Conservation (phyloP, 495 filamentous ascomycete species). For the Cenococcum geophilum region DNA sequence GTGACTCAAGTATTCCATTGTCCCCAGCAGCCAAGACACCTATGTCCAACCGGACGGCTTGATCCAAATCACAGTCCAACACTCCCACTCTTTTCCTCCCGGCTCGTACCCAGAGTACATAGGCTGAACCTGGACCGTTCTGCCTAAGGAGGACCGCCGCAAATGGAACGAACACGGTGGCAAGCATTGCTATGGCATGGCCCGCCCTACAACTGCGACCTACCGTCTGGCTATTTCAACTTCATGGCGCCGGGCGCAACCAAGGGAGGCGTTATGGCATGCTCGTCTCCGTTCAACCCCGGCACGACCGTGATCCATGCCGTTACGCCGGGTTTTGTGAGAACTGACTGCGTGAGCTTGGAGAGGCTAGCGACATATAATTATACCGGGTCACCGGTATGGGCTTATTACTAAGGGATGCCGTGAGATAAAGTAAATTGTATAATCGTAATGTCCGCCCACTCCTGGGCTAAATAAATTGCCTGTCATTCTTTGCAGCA, state of each 20-base stretch:
- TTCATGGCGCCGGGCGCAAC: constrained; percentile 5
- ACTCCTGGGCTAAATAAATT: too few species aligned
- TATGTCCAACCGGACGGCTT: constrained; percentile 1
- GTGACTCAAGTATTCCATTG: neutral
- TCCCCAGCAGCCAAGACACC: neutral
- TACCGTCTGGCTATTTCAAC: neutral
- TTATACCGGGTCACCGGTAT: constrained; percentile 6
- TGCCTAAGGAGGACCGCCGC: neutral
- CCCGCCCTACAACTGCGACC: neutral
- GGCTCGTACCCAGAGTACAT: neutral
- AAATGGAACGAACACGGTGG: neutral
- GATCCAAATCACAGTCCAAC: constrained; percentile 4
- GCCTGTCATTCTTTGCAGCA: too few species aligned
- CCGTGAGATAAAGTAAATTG: too few species aligned
- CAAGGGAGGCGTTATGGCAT: neutral
- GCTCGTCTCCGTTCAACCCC: constrained; percentile 6
- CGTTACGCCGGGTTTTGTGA: constrained; percentile 4
- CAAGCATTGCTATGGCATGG: neutral
- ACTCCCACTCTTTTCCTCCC: neutral
- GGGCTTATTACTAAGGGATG: constrained; percentile 1
- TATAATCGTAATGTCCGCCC: too few species aligned
- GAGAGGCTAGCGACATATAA: constrained; percentile 6
- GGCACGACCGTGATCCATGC: neutral
- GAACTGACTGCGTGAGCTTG: constrained; percentile 3
- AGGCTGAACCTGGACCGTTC: constrained; percentile 3